These are phyloP conservation scores for Beauveria caledonica DNA, from an alignment of 2,329 filamentous ascomycete species.

Conservation along the genomic window DNA sequence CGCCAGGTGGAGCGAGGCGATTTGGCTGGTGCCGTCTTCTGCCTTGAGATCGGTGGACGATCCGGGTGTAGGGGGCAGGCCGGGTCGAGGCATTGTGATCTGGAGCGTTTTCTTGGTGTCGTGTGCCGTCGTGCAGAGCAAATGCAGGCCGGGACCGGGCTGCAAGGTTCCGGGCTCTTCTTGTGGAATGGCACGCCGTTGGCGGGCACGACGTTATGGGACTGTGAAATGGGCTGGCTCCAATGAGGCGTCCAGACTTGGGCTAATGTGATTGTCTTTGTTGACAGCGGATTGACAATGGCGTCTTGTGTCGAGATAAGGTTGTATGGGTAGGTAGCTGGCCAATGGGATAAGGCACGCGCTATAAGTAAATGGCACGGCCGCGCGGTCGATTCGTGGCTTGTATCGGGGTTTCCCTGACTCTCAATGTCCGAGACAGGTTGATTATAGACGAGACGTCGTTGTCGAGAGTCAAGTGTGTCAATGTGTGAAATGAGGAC, in stretches of 20 bases:
- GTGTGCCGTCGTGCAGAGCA: neutral
- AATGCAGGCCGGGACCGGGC: neutral
- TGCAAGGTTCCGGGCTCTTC: neutral
- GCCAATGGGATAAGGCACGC: neutral
- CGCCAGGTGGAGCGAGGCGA: conserved; percentile 54
- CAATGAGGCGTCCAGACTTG: neutral
- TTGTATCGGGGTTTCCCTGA: neutral
- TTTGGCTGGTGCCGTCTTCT: conserved; percentile 56
- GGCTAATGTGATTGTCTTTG: neutral
- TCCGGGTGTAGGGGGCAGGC: conserved; percentile 65
- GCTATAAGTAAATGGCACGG: neutral
- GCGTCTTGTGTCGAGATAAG: neutral
- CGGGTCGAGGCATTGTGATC: conserved; percentile 53
- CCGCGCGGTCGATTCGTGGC: neutral
- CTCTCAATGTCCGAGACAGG: neutral
- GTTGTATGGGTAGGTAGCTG: neutral
- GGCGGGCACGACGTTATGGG: neutral
- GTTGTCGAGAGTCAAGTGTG: neutral
- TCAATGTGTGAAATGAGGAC: neutral
- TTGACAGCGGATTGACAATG: neutral
- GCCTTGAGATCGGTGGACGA: conserved; percentile 73
- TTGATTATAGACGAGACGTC: neutral
- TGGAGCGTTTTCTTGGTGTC: neutral
- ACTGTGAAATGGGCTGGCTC: neutral
- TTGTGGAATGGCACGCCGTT: neutral